Base-by-base conservation (phyloP, 176 grass and related monocot genomes). In the Melocanna baccifera region DNA sequence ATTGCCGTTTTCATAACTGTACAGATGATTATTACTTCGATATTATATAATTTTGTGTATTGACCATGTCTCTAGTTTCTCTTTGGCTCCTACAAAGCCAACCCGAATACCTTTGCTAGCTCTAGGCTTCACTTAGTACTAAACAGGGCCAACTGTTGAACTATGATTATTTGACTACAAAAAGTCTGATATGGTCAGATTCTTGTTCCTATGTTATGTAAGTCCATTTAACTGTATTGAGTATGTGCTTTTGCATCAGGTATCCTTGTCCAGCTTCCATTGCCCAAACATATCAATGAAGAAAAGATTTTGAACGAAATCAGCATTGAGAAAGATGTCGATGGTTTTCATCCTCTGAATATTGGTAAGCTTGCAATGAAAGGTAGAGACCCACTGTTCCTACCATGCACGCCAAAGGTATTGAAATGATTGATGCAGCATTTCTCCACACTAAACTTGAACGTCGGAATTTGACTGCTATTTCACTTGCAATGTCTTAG, bases 301-400 rank as follows among this genome's bases (percentile, higher is more conserved):
- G 96, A 96, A 69, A 98, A 80, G 81, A 89, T 98, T 46, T 50
- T 98, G 67, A 91, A 55, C 6, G 91, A 96, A 71, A 94, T 98
- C 5, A 88, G 77, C 79, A 91, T 98, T 37, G 89, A 96, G 47
- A 98, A 98, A 89, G 96, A 98, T 81, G 96, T 98, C 0, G 96
- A 98, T 82, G 96, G 96, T 29, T 98, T 98, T 83, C 96, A 98
- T 90, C 96, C 96, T 69, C 78, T 98, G 69, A 98, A 98, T 87
- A 95, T 95, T 76, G 96, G 96, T 48, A 95, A 95, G 62, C 96
- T 98, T 18, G 96, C 93, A 79, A 98, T 98, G 96, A 94, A 98
- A 92, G 96, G 93, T 15, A 91, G 96, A 86, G 81, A 98, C 15
- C 96, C 96, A 23, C 80, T 98, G 28, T 98, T 93, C 48, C 25